Conservation (phyloP, 164 flowering plant species). For the Taxillus chinensis region DNA sequence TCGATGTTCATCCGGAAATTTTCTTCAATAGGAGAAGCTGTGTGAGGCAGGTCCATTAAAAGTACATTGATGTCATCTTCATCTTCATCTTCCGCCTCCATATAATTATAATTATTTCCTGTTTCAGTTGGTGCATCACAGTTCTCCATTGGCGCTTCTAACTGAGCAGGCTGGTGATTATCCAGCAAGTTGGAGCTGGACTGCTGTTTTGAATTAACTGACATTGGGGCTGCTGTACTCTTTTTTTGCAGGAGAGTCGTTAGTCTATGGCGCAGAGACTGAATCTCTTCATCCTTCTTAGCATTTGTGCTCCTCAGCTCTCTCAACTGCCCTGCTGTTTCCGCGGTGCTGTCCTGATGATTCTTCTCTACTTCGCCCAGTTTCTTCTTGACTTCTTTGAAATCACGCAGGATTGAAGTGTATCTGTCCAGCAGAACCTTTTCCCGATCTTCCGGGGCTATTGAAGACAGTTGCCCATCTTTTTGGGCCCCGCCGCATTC, state of each 20-base stretch:
- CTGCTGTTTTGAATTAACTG: conserved; percentile 9
- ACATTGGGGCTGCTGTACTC: too few species aligned
- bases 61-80: conserved; percentile 18
- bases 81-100: conserved; percentile 13
- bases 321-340: conserved; percentile 20
- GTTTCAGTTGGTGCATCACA: background rate
- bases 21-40: conserved; percentile 33
- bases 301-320: conserved; percentile 32
- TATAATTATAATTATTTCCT: background rate
- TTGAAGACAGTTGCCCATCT: conserved; percentile 29
- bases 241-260: conserved; percentile 20
- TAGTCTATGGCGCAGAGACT: conserved; percentile 29
- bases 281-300: conserved; percentile 50
- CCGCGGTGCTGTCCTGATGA: conserved; percentile 22
- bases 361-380: conserved; percentile 35
- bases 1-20: conserved; percentile 49
- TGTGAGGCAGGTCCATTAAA: conserved; percentile 13
- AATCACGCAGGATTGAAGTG: conserved; percentile 42
- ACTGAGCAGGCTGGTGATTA: background rate
- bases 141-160: conserved; percentile 3
- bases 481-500: conserved; percentile 5
- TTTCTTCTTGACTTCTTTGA: conserved; percentile 45
- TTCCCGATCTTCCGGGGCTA: conserved; percentile 44
- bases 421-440: conserved; percentile 37
- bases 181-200: conserved; percentile 4